phyloP scores from a whole-genome alignment of 768 basidiomycete genomes.

The Ramaria sp. region DNA sequence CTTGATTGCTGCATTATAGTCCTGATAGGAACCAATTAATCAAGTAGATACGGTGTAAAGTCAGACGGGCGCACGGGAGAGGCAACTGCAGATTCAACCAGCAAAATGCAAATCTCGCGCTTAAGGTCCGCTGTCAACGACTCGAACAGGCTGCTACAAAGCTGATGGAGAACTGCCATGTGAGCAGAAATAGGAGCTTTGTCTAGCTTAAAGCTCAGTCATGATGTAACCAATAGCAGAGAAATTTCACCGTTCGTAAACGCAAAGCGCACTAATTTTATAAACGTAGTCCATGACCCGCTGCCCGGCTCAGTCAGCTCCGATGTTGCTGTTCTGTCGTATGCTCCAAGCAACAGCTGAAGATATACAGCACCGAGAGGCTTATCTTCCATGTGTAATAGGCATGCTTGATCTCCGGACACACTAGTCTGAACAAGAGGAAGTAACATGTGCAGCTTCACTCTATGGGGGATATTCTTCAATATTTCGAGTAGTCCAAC shows the following conservation, averaged over 20 bases:
- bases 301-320: slow-evolving; percentile 35
- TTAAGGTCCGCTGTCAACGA: slow-evolving; percentile 42
- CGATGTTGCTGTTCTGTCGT: slow-evolving; percentile 36
- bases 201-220: slow-evolving; percentile 23
- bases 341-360: slow-evolving; percentile 21
- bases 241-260: slow-evolving; percentile 33
- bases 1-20: slow-evolving; percentile 30
- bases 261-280: slow-evolving; percentile 31
- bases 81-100: slow-evolving; percentile 45
- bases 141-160: slow-evolving; percentile 48
- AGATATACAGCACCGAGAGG: slow-evolving; percentile 8
- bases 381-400: slow-evolving; percentile 7
- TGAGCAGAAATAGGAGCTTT: slow-evolving; percentile 17
- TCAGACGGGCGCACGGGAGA: slow-evolving; percentile 33
- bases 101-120: slow-evolving; percentile 39
- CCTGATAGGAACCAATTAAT: slow-evolving; percentile 21
- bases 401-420: background rate
- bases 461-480: slow-evolving; percentile 35
- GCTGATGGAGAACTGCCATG: slow-evolving; percentile 16
- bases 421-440: slow-evolving; percentile 37
- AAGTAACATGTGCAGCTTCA: slow-evolving; percentile 43
- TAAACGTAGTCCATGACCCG: slow-evolving; percentile 42
- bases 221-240: background rate
- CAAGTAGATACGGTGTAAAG: background rate
- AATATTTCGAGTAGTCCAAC: slow-evolving; percentile 42